Percentiles rank a stretch among this genome's conserved stretches.
Evolutionary conservation across 345 rosid species (phyloP).

Genomic region (Erysimum cheiranthoides): DNA sequence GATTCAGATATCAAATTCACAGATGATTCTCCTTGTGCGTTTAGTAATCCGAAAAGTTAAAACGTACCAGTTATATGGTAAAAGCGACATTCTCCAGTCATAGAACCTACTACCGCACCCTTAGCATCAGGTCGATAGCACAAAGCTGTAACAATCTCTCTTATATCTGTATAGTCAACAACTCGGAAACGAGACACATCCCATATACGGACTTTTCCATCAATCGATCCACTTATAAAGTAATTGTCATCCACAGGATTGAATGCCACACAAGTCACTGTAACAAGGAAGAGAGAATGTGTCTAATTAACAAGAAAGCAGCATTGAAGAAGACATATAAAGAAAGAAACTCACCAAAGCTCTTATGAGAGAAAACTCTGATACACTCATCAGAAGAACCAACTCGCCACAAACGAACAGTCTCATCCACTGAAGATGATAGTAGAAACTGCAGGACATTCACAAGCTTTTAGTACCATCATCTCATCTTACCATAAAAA

Average conservation of each 20-base stretch:
- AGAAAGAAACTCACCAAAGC: slow-evolving; percentile 56
- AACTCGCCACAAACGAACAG: slow-evolving; percentile 68
- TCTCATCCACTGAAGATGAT: slow-evolving; percentile 70
- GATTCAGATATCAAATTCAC: not conserved
- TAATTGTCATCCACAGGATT: slow-evolving; percentile 66
- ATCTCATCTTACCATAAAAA: not conserved
- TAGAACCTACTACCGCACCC: slow-evolving; percentile 72
- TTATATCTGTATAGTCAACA: slow-evolving; percentile 65
- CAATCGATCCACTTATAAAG: slow-evolving; percentile 70
- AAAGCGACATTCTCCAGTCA: slow-evolving; percentile 71
- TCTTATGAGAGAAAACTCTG: slow-evolving; percentile 65
- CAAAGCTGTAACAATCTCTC: slow-evolving; percentile 78
- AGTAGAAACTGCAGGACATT: slow-evolving; percentile 59
- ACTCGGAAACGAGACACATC: slow-evolving; percentile 59
- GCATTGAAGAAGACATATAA: not conserved
- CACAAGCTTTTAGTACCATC: slow-evolving; percentile 23
- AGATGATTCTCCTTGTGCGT: not conserved
- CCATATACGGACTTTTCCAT: slow-evolving; percentile 84
- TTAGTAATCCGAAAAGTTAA: not conserved
- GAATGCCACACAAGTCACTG: slow-evolving; percentile 72
- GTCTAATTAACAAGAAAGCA: not conserved
- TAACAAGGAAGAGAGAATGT: slow-evolving; percentile 13
- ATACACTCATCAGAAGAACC: slow-evolving; percentile 61
- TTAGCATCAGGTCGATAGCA: slow-evolving; percentile 69
- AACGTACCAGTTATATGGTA: slow-evolving; percentile 61